Evolutionary conservation across 768 basidiomycete species (phyloP).

Genomic region (Amylocystis lapponica): DNA sequence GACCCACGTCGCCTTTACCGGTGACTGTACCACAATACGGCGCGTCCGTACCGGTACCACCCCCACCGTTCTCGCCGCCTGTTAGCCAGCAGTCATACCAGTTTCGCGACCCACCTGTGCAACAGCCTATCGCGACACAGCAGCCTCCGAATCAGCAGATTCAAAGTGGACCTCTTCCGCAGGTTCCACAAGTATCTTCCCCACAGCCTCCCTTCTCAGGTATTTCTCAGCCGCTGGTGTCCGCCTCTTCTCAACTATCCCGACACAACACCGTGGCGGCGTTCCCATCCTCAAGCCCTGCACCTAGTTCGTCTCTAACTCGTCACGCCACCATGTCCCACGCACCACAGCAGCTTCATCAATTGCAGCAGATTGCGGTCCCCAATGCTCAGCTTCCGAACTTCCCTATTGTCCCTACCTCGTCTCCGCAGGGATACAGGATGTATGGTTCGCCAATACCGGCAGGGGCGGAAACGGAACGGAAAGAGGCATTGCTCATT

Average conservation of each 20-base stretch:
- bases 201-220: no score
- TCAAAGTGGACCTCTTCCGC: no score
- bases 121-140: no score
- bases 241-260: no score
- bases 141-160: no score
- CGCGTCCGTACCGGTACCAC: constrained; percentile 7
- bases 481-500: constrained; percentile 54
- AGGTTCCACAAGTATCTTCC: no score
- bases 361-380: constrained; percentile 18
- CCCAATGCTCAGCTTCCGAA: constrained; percentile 39
- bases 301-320: constrained; percentile 13
- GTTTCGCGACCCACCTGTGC: no score
- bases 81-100: no score
- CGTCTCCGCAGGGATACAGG: constrained; percentile 47
- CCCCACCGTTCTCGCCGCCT: no score
- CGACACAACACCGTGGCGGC: constrained; percentile 23
- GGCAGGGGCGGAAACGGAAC: constrained; percentile 48
- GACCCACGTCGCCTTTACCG: constrained; percentile 7
- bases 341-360: constrained; percentile 25
- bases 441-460: constrained; percentile 45
- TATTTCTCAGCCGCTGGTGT: no score
- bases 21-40: constrained; percentile 11
- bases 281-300: constrained; percentile 13
- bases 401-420: constrained; percentile 64
- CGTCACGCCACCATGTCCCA: constrained; percentile 27